phyloP scores from a whole-genome alignment of 2,329 filamentous ascomycete species.

The Aspergillus sp. region DNA sequence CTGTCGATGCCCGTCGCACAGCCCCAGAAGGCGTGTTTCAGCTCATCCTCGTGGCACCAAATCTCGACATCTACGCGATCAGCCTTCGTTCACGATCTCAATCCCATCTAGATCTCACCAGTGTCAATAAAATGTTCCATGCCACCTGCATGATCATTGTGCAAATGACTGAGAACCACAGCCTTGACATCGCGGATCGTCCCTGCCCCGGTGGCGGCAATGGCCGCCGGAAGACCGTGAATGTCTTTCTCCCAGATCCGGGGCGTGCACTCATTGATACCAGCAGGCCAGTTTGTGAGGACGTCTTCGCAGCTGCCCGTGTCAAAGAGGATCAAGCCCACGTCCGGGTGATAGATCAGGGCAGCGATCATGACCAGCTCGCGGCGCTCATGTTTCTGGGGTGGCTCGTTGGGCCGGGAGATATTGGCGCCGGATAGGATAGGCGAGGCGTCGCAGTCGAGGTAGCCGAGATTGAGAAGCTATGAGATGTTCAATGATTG shows the following conservation, averaged over 20 bases:
- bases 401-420: background rate
- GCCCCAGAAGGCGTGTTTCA: constrained; percentile 1
- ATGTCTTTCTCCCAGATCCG: background rate
- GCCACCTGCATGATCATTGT: background rate
- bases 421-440: background rate
- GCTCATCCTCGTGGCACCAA: background rate
- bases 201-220: background rate
- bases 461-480: constrained; percentile 4
- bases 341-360: background rate
- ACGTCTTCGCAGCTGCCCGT: background rate
- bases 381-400: background rate
- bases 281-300: background rate
- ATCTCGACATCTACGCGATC: background rate
- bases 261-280: background rate
- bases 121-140: constrained; percentile 1
- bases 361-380: background rate
- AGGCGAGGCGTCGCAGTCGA: constrained; percentile 13
- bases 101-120: background rate
- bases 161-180: background rate
- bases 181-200: background rate
- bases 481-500: constrained; percentile 8
- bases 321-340: background rate
- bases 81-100: background rate
- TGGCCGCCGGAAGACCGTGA: background rate
- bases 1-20: background rate